These are phyloP conservation scores for Fusarium vanettenii DNA, from an alignment of 2,329 filamentous ascomycete species.

Conservation along the genomic window DNA sequence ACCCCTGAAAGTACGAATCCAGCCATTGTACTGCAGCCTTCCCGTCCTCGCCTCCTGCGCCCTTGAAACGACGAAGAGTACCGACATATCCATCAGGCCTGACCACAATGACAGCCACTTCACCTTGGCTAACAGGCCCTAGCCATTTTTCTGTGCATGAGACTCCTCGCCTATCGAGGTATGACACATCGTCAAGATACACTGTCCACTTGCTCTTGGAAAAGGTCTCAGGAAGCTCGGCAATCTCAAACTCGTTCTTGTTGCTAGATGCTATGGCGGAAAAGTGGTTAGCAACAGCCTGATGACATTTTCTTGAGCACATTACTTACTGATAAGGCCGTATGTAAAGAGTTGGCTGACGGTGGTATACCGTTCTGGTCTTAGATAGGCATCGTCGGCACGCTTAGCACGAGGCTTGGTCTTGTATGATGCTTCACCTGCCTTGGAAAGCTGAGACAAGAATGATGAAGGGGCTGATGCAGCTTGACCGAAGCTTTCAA, in stretches of 20 bases:
- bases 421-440: conserved; percentile 70
- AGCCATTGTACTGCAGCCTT: conserved; percentile 24
- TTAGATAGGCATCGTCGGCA: conserved; percentile 71
- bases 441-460: conserved; percentile 66
- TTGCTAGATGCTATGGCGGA: conserved; percentile 16
- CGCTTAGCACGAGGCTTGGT: conserved; percentile 66
- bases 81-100: conserved; percentile 40
- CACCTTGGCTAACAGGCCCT: conserved; percentile 18
- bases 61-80: conserved; percentile 25
- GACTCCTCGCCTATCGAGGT: conserved; percentile 21
- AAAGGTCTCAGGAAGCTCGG: conserved; percentile 16
- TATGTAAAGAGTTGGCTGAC: conserved; percentile 77
- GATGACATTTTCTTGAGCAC: not conserved
- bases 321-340: conserved; percentile 69
- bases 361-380: conserved; percentile 74
- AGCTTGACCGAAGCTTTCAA: conserved; percentile 67
- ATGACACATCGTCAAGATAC: conserved; percentile 25
- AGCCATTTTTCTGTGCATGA: conserved; percentile 42
- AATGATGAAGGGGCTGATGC: conserved; percentile 63
- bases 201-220: conserved; percentile 27
- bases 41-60: conserved; percentile 1
- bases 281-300: not conserved
- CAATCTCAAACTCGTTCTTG: conserved; percentile 29
- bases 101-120: conserved; percentile 31
- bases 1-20: conserved; percentile 20